These are phyloP conservation scores for Fraxinus greggii DNA, from an alignment of 305 asterid species.

Conservation along the genomic window DNA sequence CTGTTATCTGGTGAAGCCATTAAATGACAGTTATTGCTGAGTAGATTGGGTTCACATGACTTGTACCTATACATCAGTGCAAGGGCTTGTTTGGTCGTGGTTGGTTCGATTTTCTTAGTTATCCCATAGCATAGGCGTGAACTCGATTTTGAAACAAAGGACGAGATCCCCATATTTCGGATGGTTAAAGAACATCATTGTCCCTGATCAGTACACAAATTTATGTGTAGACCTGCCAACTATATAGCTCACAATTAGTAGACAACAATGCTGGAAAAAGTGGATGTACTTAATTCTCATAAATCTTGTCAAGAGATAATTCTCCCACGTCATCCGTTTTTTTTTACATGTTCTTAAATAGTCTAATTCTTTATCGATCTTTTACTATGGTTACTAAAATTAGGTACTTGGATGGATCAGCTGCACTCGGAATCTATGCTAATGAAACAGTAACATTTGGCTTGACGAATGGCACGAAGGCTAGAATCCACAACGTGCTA, in stretches of 20 bases:
- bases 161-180: background rate
- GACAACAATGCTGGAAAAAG: background rate
- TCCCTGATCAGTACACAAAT: background rate
- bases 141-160: background rate
- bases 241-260: background rate
- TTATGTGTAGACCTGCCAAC: background rate
- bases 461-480: constrained; percentile 30
- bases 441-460: constrained; percentile 41
- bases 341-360: background rate
- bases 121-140: background rate
- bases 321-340: no score
- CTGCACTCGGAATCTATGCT: constrained; percentile 43
- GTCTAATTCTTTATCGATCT: background rate
- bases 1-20: constrained; percentile 32
- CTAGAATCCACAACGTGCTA: constrained; percentile 33
- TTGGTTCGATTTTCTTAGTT: constrained; percentile 12
- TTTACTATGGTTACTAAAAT: constrained; percentile 9
- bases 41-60: constrained; percentile 39
- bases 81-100: constrained; percentile 28
- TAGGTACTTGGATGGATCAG: constrained; percentile 60
- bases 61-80: constrained; percentile 15
- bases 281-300: background rate
- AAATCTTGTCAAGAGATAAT: background rate
- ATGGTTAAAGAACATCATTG: background rate
- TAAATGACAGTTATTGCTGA: constrained; percentile 35